phyloP scores from a whole-genome alignment of 805 yeast species.

The Starmerella apicola region DNA sequence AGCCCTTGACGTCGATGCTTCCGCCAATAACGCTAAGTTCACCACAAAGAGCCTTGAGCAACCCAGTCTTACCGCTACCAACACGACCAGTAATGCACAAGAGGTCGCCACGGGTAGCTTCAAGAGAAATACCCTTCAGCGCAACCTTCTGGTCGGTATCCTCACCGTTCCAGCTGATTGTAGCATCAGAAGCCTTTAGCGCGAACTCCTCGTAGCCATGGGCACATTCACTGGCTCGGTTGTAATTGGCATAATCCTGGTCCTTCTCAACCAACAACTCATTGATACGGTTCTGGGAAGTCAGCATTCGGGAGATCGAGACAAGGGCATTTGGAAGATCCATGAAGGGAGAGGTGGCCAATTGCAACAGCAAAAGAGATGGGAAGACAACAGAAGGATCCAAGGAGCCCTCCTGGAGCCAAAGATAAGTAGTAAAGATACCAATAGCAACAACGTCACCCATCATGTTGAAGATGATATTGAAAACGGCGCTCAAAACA shows the following conservation, averaged over 20 bases:
- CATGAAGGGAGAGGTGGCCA: conserved; percentile 78
- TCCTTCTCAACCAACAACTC: conserved; percentile 59
- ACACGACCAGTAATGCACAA: conserved; percentile 76
- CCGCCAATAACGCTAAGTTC: conserved; percentile 64
- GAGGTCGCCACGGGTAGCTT: conserved; percentile 59
- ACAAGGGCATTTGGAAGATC: conserved; percentile 83
- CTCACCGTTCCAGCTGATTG: conserved; percentile 48
- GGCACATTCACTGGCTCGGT: conserved; percentile 38
- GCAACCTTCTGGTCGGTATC: conserved; percentile 23
- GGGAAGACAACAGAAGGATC: conserved; percentile 78
- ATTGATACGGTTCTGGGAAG: conserved; percentile 44
- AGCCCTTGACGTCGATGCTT: conserved; percentile 50
- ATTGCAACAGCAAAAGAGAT: conserved; percentile 45
- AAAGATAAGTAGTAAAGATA: conserved; percentile 73
- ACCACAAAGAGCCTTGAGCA: conserved; percentile 63
- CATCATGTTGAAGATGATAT: conserved; percentile 43
- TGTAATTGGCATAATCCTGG: conserved; percentile 62
- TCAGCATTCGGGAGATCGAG: conserved; percentile 67
- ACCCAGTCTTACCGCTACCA: conserved; percentile 75
- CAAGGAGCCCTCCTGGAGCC: conserved; percentile 49
- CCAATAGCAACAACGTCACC: conserved; percentile 81
- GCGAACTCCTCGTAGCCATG: conserved; percentile 47
- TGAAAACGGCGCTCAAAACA: conserved; percentile 34
- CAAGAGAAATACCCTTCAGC: conserved; percentile 39
- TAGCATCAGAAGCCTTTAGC: conserved; percentile 26